Evolutionary conservation across 441 rosid genomes (phyloP).

Genomic region (Arabidopsis hybrid): DNA sequence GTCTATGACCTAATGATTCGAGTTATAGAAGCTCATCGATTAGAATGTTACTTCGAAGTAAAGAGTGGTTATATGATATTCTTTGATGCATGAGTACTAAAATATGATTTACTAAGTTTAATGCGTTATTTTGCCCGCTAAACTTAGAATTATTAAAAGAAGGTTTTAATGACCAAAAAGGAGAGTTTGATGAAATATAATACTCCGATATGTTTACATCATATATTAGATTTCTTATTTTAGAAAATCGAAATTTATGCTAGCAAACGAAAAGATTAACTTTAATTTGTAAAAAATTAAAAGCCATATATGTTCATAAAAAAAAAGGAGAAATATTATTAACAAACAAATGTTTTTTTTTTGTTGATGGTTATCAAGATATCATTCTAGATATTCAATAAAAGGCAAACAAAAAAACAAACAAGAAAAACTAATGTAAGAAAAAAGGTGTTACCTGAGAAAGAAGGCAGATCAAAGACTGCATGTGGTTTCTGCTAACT

Average conservation of each 20-base stretch:
- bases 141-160: background rate
- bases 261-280: background rate
- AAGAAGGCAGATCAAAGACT: constrained; percentile 77
- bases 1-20: constrained; percentile 25
- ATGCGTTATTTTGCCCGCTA: background rate
- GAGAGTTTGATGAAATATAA: background rate
- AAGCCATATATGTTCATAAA: too few relatives aligned
- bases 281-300: too few relatives aligned
- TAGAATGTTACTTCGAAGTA: constrained; percentile 43
- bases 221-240: background rate
- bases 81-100: constrained; percentile 11
- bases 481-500: constrained; percentile 76
- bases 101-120: constrained; percentile 2
- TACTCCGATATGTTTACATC: background rate
- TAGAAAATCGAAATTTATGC: background rate
- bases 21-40: constrained; percentile 28
- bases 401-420: background rate
- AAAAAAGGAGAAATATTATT: too few relatives aligned
- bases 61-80: constrained; percentile 33
- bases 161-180: background rate
- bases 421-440: too few relatives aligned
- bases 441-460: constrained; percentile 60
- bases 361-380: background rate
- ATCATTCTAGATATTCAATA: background rate
- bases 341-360: background rate